These are phyloP conservation scores for Penicillium sp. DNA, from an alignment of 2,329 filamentous ascomycete species.

Conservation along the genomic window DNA sequence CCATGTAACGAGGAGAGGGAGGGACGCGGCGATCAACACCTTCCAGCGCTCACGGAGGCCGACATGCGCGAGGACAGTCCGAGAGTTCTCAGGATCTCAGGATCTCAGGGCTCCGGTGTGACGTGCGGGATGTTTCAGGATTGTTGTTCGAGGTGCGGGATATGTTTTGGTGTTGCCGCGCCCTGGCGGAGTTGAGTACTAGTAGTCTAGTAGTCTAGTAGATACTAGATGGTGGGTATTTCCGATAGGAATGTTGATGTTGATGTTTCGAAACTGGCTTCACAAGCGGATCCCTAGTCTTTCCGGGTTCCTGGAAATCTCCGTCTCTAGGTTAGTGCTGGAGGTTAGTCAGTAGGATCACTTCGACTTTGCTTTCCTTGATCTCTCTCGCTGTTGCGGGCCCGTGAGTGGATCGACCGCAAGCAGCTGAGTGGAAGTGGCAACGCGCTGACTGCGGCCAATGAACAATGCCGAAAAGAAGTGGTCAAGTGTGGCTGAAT, in stretches of 20 bases:
- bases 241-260: background rate
- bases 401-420: constrained; percentile 12
- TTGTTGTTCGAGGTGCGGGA: background rate
- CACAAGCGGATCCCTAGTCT: background rate
- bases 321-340: background rate
- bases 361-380: background rate
- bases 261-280: background rate
- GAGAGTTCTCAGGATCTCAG: background rate
- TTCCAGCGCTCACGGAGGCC: constrained; percentile 17
- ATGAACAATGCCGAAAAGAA: constrained; percentile 12
- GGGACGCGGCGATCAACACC: constrained; percentile 26
- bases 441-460: constrained; percentile 18
- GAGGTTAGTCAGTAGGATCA: no score
- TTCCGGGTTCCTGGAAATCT: constrained; percentile 13
- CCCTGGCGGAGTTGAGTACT: no score
- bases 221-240: no score
- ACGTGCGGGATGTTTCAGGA: constrained; percentile 3
- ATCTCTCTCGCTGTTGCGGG: background rate
- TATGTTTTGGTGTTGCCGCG: constrained; percentile 1
- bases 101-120: background rate
- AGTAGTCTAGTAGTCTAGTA: no score
- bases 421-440: constrained; percentile 25
- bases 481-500: background rate
- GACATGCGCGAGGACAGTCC: constrained; percentile 18
- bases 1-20: background rate